Conservation (phyloP, 495 filamentous ascomycete genomes). For the Penicillium maclennaniae region DNA sequence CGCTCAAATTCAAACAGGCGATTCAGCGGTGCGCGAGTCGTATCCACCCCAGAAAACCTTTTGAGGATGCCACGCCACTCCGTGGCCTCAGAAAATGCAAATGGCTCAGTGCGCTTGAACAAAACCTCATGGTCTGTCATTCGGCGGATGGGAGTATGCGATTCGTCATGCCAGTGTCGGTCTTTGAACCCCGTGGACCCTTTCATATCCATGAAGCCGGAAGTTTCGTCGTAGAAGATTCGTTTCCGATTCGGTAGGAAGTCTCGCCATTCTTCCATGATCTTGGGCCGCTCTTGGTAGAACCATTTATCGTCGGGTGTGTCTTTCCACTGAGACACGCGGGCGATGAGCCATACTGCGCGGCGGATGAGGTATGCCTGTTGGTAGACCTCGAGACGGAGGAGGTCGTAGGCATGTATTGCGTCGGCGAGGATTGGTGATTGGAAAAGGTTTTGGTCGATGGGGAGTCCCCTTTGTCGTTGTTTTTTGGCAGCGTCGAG, state of each 20-base stretch:
- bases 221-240: conserved; percentile 12
- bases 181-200: conserved; percentile 5
- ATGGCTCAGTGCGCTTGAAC: not conserved
- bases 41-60: conserved; percentile 14
- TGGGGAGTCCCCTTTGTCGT: not conserved
- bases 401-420: conserved; percentile 35
- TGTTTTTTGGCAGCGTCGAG: conserved; percentile 2
- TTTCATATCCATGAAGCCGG: conserved; percentile 7
- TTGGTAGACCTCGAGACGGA: conserved; percentile 32
- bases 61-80: conserved; percentile 11
- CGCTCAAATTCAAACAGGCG: conserved; percentile 23
- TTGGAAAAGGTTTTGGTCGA: conserved; percentile 15
- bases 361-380: conserved; percentile 22
- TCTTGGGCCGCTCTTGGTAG: conserved; percentile 34
- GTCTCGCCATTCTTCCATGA: conserved; percentile 47
- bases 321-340: conserved; percentile 17
- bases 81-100: not conserved
- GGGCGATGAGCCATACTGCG: conserved; percentile 2
- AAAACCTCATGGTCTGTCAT: conserved; percentile 1
- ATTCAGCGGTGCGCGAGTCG: conserved; percentile 13
- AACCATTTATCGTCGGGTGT: conserved; percentile 23
- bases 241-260: conserved; percentile 38
- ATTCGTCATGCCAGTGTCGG: not conserved
- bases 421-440: conserved; percentile 32
- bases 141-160: conserved; percentile 6